Evolutionary conservation across 805 yeast species (phyloP).

Genomic region (Kuraishia piskuri): DNA sequence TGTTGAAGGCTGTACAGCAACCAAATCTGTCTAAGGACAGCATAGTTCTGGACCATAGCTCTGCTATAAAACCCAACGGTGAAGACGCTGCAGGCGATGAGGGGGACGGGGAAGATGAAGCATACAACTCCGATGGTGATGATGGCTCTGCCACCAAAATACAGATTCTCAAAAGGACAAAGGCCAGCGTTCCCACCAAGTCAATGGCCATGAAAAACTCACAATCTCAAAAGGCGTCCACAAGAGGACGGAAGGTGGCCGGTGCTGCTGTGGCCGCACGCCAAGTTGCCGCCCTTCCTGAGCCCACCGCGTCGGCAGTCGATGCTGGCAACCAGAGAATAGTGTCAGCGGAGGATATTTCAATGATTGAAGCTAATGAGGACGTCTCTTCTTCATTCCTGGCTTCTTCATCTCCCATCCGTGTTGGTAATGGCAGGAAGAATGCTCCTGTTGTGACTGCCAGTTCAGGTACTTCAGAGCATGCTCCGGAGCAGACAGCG

Average conservation of each 20-base stretch:
- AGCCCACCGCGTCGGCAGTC: background rate
- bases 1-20: conserved; percentile 18
- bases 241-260: conserved; percentile 6
- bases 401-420: background rate
- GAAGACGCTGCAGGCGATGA: background rate
- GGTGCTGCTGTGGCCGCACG: conserved; percentile 1
- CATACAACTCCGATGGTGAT: conserved; percentile 13
- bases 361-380: background rate
- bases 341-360: background rate
- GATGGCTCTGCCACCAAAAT: conserved; percentile 1
- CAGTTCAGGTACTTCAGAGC: background rate
- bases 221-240: background rate
- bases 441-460: no score
- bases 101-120: conserved; percentile 9
- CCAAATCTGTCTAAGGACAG: conserved; percentile 24
- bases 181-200: conserved; percentile 22
- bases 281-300: background rate
- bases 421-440: background rate
- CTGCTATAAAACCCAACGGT: background rate
- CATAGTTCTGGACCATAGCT: background rate
- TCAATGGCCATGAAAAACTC: conserved; percentile 14
- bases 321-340: background rate
- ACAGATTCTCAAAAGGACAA: conserved; percentile 6
- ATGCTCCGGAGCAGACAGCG: background rate
- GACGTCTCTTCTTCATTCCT: background rate